Percentiles rank a stretch among this genome's conserved stretches.
phyloP scores from a whole-genome alignment of 148 eudicot genomes.

The Vaccinium darrowii region DNA sequence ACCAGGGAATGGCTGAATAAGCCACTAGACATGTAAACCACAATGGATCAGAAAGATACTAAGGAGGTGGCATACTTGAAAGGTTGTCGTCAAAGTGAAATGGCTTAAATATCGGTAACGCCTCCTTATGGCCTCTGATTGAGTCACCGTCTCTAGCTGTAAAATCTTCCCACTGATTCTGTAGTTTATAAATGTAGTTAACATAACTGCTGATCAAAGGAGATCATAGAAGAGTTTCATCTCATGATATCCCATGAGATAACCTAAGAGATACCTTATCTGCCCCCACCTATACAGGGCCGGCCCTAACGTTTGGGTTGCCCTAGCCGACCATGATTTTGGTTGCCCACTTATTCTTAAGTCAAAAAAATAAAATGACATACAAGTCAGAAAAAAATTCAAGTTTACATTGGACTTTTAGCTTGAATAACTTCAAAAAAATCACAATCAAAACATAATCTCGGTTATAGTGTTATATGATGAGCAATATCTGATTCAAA shows the following conservation, averaged over 20 bases:
- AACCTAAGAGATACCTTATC: not conserved
- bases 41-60: not conserved
- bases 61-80: slow-evolving; percentile 54
- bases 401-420: no score
- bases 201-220: not conserved
- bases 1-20: slow-evolving; percentile 4
- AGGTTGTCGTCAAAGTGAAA: slow-evolving; percentile 85
- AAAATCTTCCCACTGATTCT: slow-evolving; percentile 81
- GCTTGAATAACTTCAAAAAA: no score
- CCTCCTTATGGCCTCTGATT: slow-evolving; percentile 88
- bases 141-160: slow-evolving; percentile 85
- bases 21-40: not conserved
- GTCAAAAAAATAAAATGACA: no score
- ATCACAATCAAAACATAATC: no score
- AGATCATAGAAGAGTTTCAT: no score
- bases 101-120: slow-evolving; percentile 91
- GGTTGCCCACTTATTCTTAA: no score
- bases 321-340: no score
- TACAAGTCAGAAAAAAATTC: no score
- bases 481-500: no score
- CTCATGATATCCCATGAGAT: not conserved
- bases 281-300: not conserved
- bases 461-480: no score
- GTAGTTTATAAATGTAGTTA: slow-evolving; percentile 31
- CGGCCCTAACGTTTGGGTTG: no score